Conservation (phyloP, 2,329 filamentous ascomycete genomes). For the Fusarium pilosicola region DNA sequence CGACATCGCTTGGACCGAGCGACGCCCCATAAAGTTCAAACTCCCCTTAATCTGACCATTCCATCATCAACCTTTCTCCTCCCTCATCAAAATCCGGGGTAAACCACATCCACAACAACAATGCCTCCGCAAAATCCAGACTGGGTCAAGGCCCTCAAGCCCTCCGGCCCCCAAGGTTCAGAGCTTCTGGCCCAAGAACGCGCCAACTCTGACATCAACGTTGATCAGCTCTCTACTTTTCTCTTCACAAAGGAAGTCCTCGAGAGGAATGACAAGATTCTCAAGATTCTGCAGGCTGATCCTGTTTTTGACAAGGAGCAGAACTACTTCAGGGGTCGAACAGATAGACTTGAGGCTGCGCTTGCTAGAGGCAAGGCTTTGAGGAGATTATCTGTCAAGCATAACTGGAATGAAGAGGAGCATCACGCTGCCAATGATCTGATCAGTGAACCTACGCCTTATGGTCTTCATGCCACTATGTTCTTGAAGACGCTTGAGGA, state of each 20-base stretch:
- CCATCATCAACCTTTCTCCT: not conserved
- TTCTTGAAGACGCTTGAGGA: conserved; percentile 69
- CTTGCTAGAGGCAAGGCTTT: conserved; percentile 77
- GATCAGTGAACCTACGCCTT: conserved; percentile 78
- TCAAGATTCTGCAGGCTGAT: conserved; percentile 72
- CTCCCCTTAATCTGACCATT: conserved; percentile 1
- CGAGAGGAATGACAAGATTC: conserved; percentile 67
- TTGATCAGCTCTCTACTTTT: conserved; percentile 73
- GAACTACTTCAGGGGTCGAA: conserved; percentile 78
- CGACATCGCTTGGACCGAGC: conserved; percentile 25
- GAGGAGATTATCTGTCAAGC: conserved; percentile 70
- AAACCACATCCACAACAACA: not conserved
- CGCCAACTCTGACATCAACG: conserved; percentile 71
- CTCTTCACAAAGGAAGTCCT: conserved; percentile 75
- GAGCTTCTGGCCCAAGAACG: conserved; percentile 77
- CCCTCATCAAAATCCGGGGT: not conserved
- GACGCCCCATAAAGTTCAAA: conserved; percentile 20
- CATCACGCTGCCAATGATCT: conserved; percentile 72
- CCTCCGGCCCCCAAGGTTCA: conserved; percentile 71
- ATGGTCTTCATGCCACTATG: conserved; percentile 72
- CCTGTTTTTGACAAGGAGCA: conserved; percentile 81
- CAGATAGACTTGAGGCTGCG: conserved; percentile 74
- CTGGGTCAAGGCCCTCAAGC: conserved; percentile 50
- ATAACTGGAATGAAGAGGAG: conserved; percentile 76
- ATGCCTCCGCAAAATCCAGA: conserved; percentile 46